phyloP scores from a whole-genome alignment of 345 rosid genomes.

The Brassica carinata region DNA sequence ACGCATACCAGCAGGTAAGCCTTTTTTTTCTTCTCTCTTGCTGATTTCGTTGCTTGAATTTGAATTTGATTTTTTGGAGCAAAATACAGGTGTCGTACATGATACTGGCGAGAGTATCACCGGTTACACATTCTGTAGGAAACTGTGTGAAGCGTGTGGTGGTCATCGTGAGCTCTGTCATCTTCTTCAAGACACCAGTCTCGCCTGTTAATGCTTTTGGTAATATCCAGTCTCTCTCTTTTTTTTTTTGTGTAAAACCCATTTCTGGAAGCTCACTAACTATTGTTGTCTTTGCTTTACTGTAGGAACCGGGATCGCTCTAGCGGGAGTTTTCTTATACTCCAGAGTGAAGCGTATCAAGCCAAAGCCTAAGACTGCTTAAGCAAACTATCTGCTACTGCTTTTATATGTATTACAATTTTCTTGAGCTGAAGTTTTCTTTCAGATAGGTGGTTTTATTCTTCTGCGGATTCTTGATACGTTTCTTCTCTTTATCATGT shows the following conservation, averaged over 20 bases:
- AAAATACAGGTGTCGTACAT: slow-evolving; percentile 84
- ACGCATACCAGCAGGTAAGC: slow-evolving; percentile 96
- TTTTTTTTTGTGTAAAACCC: not conserved
- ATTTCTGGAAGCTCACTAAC: slow-evolving; percentile 17
- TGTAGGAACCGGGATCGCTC: slow-evolving; percentile 92
- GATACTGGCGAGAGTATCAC: slow-evolving; percentile 95
- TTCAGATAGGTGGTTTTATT: slow-evolving; percentile 31
- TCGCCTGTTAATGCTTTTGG: slow-evolving; percentile 81
- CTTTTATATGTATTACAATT: slow-evolving; percentile 3
- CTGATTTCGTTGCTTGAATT: not conserved
- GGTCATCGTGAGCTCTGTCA: slow-evolving; percentile 97
- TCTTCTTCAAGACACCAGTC: slow-evolving; percentile 88
- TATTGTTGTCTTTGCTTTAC: slow-evolving; percentile 13
- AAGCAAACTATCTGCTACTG: slow-evolving; percentile 25
- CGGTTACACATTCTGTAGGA: slow-evolving; percentile 97
- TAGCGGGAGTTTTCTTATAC: slow-evolving; percentile 92
- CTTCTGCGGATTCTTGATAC: slow-evolving; percentile 28
- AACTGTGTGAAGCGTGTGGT: slow-evolving; percentile 99
- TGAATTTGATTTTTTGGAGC: not conserved
- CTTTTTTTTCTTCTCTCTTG: not conserved
- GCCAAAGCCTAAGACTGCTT: slow-evolving; percentile 81
- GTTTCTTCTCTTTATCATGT: slow-evolving; percentile 8
- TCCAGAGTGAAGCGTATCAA: slow-evolving; percentile 94
- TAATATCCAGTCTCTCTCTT: slow-evolving; percentile 37
- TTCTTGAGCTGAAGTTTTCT: slow-evolving; percentile 26